Base-by-base conservation (phyloP, 805 yeast genomes). In the Lachancea kluyveri region DNA sequence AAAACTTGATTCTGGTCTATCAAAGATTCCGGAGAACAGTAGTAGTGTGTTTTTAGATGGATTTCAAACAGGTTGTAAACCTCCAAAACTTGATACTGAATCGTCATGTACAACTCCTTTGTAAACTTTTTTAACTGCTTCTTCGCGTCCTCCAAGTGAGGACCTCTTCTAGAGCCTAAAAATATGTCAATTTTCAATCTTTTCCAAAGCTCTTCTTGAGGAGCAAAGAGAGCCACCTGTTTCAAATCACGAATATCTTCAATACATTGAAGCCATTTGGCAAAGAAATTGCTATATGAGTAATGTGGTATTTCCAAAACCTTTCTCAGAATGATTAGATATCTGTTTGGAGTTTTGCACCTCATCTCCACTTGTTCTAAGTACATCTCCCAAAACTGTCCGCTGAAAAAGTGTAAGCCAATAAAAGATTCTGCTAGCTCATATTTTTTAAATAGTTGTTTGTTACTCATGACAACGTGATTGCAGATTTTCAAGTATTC, bases 361-460 rank as follows among this genome's bases (percentile, higher is more conserved):
- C 58, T 42, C 27, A 38, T 36, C 20, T 33, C 27, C 5, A 55
- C 18, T 27, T 52, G 59, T 8, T 50, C 40, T 17, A 58, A 31
- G 28, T 58, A 58, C 26, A 58, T 17, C 17, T 46, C 48, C 63
- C 63, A 58, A 41, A 57, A 58, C 23, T 53, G 59, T 10, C 59
- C 58, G 32, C 55, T 45, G 32, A 42, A 45, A 26, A 44, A 58
- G 43, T 58, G 63, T 35, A 52, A 35, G 2, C 62, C 62, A 30
- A 58, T 48, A 32, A 36, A 42, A 4, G 31, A 16, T 27, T 56
- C 63, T 3, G 63, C 63, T 8, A 17, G 28, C 31, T 52, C 53
- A 30, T 57, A 57, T 26, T 48, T 50, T 23, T 45, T 41, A 23
- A 57, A 43, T 11, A 58, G 30, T 23, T 41, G 43, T 27, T 44